Conservation (phyloP, 768 basidiomycete genomes). For the Kwoniella sp. region DNA sequence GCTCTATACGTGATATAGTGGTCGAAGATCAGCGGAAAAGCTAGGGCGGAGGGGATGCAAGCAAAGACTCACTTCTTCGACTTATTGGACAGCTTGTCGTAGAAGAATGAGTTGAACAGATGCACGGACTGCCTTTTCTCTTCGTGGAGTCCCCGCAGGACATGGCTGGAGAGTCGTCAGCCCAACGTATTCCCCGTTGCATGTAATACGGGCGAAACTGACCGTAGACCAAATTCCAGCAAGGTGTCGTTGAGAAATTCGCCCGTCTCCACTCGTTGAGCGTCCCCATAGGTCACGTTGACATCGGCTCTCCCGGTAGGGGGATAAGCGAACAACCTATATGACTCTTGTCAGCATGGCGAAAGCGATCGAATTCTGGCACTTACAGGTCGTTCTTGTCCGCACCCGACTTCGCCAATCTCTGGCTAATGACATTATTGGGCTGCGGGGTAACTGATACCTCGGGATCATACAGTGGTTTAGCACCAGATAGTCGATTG, state of each 20-base stretch:
- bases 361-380: background rate
- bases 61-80: slow-evolving; percentile 26
- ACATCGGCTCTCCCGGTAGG: slow-evolving; percentile 56
- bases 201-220: slow-evolving; percentile 46
- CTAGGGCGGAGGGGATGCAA: background rate
- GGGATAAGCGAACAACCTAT: slow-evolving; percentile 44
- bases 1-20: background rate
- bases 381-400: slow-evolving; percentile 34
- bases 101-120: slow-evolving; percentile 97
- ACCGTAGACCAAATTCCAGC: slow-evolving; percentile 96
- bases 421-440: background rate
- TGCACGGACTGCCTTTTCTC: slow-evolving; percentile 73
- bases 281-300: slow-evolving; percentile 77
- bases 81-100: slow-evolving; percentile 82
- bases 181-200: slow-evolving; percentile 3
- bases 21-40: background rate
- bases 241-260: slow-evolving; percentile 95
- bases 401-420: slow-evolving; percentile 5
- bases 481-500: background rate
- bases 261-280: slow-evolving; percentile 69
- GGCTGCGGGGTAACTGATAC: background rate
- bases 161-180: slow-evolving; percentile 15
- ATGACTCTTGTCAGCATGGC: background rate
- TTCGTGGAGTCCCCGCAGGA: slow-evolving; percentile 57
- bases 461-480: background rate